Percentiles rank a stretch among this genome's conserved stretches.
These are phyloP conservation scores for Arabidopsis arenosa DNA, from an alignment of 345 rosid species.

Conservation along the genomic window DNA sequence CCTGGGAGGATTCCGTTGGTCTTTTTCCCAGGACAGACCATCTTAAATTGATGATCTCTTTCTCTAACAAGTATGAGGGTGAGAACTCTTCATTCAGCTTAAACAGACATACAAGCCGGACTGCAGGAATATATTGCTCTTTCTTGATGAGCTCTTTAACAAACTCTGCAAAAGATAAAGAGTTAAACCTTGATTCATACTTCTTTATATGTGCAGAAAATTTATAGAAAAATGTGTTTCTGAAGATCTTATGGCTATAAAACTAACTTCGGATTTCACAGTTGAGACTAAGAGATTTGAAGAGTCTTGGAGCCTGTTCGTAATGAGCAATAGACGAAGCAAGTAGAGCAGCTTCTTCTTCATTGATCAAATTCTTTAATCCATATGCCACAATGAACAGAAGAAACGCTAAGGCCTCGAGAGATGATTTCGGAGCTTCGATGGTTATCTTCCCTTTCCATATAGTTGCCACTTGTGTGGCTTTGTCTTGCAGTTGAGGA, in stretches of 20 bases:
- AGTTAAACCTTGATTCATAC: neutral
- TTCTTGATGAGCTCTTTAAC: conserved; percentile 2
- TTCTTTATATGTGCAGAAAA: neutral
- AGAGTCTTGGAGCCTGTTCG: conserved; percentile 29
- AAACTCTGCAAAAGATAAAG: conserved; percentile 33
- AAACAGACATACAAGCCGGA: conserved; percentile 25
- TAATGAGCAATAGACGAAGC: conserved; percentile 32
- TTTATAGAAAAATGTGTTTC: neutral
- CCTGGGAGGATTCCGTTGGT: conserved; percentile 11
- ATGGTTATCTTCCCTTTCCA: conserved; percentile 35
- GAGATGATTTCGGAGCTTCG: conserved; percentile 30
- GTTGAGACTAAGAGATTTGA: conserved; percentile 14
- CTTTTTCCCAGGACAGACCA: neutral
- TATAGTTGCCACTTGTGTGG: conserved; percentile 19
- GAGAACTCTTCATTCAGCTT: neutral
- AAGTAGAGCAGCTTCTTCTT: conserved; percentile 33
- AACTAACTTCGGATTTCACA: conserved; percentile 23
- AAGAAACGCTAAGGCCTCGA: conserved; percentile 38
- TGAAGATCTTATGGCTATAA: neutral
- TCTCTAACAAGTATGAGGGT: conserved; percentile 11
- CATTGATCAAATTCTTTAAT: conserved; percentile 10
- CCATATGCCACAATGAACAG: conserved; percentile 30
- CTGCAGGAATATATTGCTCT: conserved; percentile 25
- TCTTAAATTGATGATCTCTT: conserved; percentile 35
- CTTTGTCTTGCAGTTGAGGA: conserved; percentile 23